phyloP scores from a whole-genome alignment of 2,329 filamentous ascomycete species.

The Akanthomyces dipterigenus region DNA sequence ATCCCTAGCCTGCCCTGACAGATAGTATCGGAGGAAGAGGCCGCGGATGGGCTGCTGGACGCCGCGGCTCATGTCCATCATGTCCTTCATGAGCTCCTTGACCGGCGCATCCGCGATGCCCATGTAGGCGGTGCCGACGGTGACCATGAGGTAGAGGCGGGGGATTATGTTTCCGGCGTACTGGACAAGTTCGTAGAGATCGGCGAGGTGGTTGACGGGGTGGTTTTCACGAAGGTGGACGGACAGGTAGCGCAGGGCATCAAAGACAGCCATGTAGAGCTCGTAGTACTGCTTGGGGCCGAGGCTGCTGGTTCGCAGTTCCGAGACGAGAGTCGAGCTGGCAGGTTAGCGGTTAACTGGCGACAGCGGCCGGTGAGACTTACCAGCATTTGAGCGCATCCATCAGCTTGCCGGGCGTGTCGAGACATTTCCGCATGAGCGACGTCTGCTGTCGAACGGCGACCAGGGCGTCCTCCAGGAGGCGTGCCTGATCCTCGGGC shows the following conservation, averaged over 20 bases:
- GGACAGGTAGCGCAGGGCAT: slow-evolving; percentile 91
- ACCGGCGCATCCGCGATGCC: slow-evolving; percentile 95
- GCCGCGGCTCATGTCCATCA: slow-evolving; percentile 99
- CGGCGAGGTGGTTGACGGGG: slow-evolving; percentile 94
- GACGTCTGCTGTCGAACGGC: slow-evolving; percentile 96
- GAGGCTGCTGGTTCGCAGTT: slow-evolving; percentile 90
- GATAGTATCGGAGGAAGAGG: slow-evolving; percentile 90
- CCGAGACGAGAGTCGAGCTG: slow-evolving; percentile 96
- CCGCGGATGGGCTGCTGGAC: slow-evolving; percentile 96
- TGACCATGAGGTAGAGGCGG: slow-evolving; percentile 96
- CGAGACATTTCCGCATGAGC: slow-evolving; percentile 95
- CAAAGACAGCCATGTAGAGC: slow-evolving; percentile 98
- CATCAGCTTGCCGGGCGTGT: slow-evolving; percentile 98
- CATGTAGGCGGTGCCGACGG: slow-evolving; percentile 98
- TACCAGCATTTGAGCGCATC: slow-evolving; percentile 99
- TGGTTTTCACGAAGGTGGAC: slow-evolving; percentile 96
- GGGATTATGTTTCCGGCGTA: slow-evolving; percentile 98
- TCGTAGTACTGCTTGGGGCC: slow-evolving; percentile 99
- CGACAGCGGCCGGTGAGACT: slow-evolving; percentile 26
- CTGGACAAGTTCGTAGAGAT: slow-evolving; percentile 95
- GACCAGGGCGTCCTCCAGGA: slow-evolving; percentile 93
- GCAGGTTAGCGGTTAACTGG: background rate
- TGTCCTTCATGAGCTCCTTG: slow-evolving; percentile 99
- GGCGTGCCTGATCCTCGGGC: slow-evolving; percentile 76
- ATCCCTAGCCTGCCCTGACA: slow-evolving; percentile 91